phyloP scores from a whole-genome alignment of 805 yeast genomes.

The Saturnispora besseyi region DNA sequence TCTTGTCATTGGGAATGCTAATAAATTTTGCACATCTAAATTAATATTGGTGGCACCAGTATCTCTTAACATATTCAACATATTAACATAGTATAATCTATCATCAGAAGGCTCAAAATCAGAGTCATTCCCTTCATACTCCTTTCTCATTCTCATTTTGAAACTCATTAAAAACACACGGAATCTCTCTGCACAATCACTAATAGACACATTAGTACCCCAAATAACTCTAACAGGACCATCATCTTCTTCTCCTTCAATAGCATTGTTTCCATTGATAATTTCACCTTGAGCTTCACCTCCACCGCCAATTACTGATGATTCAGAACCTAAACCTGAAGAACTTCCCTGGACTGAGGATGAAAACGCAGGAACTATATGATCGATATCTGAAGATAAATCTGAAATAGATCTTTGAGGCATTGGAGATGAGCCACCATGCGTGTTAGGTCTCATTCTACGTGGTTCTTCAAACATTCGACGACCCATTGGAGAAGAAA shows the following conservation, averaged over 20 bases:
- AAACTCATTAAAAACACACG: conserved; percentile 78
- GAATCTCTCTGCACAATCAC: conserved; percentile 73
- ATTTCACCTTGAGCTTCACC: neutral
- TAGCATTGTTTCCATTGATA: neutral
- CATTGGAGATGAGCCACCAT: conserved; percentile 5
- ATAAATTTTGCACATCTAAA: conserved; percentile 71
- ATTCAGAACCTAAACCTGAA: conserved; percentile 3
- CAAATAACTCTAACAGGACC: conserved; percentile 90
- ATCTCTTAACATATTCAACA: conserved; percentile 64
- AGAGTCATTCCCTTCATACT: conserved; percentile 32
- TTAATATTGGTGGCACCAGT: conserved; percentile 77
- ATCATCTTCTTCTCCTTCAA: conserved; percentile 21
- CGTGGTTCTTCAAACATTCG: conserved; percentile 44
- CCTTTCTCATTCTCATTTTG: conserved; percentile 63
- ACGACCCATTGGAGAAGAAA: conserved; percentile 62
- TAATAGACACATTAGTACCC: conserved; percentile 96
- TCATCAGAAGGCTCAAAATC: conserved; percentile 49
- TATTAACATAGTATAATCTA: conserved; percentile 61
- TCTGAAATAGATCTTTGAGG: neutral
- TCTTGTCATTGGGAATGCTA: conserved; percentile 65
- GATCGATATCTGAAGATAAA: conserved; percentile 14
- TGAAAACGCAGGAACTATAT: conserved; percentile 13
- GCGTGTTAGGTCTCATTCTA: conserved; percentile 7
- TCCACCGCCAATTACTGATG: conserved; percentile 1
- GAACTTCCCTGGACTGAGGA: conserved; percentile 10